Percentiles rank a stretch among this genome's conserved stretches.
Evolutionary conservation across 352 stramenopile genomes (phyloP).

Genomic region (Poterioochromonas sp.): DNA sequence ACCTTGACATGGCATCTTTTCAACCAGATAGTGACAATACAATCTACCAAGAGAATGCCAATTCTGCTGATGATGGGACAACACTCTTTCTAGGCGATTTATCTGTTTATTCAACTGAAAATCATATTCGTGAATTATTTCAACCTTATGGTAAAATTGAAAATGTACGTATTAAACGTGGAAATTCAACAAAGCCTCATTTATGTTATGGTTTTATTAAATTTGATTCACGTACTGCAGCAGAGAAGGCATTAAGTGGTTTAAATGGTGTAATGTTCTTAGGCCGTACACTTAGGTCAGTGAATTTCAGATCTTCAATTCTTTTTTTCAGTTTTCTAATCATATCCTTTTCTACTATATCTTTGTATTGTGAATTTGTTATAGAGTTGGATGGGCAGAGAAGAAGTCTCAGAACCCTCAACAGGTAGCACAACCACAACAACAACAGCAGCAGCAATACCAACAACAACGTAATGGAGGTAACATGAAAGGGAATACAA

Average conservation of each 20-base stretch:
- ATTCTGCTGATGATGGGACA: background rate
- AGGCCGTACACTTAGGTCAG: background rate
- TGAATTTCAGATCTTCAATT: background rate
- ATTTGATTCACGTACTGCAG: background rate
- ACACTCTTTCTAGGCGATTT: slow-evolving; percentile 13
- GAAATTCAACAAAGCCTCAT: background rate
- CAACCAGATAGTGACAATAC: too few relatives aligned
- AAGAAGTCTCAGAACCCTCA: background rate
- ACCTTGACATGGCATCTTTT: too few relatives aligned
- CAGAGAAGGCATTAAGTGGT: background rate
- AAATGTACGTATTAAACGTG: background rate
- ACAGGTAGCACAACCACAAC: background rate
- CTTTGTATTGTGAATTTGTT: background rate
- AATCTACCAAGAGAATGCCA: too few relatives aligned
- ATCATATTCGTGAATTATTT: slow-evolving; percentile 4
- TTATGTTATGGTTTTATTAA: slow-evolving; percentile 19
- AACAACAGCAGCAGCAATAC: background rate
- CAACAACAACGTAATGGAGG: too few relatives aligned
- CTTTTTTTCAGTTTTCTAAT: background rate
- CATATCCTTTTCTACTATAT: too few relatives aligned
- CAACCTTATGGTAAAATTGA: background rate
- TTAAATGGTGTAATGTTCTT: slow-evolving; percentile 19
- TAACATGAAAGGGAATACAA: too few relatives aligned
- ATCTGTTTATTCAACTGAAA: slow-evolving; percentile 13
- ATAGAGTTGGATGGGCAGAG: background rate